These are phyloP conservation scores for Pleurotus eryngii DNA, from an alignment of 768 basidiomycete species.

Conservation along the genomic window DNA sequence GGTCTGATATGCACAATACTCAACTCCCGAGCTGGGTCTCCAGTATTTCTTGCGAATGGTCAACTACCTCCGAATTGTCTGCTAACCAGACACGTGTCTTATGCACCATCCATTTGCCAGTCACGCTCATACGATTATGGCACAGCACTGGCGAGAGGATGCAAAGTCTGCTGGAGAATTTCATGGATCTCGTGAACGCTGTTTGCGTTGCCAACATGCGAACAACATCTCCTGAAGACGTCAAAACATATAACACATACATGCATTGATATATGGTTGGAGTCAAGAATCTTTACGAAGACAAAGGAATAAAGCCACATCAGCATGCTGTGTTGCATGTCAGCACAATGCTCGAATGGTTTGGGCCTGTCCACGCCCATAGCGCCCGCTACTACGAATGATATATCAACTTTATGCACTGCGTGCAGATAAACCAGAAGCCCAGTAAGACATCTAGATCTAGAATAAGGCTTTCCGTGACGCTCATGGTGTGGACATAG, in stretches of 20 bases:
- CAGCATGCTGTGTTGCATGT: constrained; percentile 23
- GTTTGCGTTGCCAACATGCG: constrained; percentile 19
- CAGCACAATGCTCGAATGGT: constrained; percentile 11
- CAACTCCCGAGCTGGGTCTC: constrained; percentile 28
- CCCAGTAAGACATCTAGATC: constrained; percentile 9
- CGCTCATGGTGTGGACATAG: not conserved
- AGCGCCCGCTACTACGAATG: constrained; percentile 25
- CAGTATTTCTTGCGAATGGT: constrained; percentile 24
- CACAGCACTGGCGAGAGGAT: constrained; percentile 10
- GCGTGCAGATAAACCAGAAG: constrained; percentile 18
- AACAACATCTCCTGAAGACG: constrained; percentile 13
- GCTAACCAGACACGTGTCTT: constrained; percentile 26
- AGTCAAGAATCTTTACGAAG: constrained; percentile 12
- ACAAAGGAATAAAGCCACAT: constrained; percentile 13
- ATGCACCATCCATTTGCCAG: constrained; percentile 22
- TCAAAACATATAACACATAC: constrained; percentile 15
- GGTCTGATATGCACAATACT: constrained; percentile 25
- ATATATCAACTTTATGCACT: constrained; percentile 21
- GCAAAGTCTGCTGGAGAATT: constrained; percentile 20
- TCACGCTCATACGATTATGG: constrained; percentile 26
- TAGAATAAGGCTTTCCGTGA: too few species aligned
- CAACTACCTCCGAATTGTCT: constrained; percentile 21
- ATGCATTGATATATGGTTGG: constrained; percentile 16
- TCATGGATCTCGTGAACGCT: constrained; percentile 24
- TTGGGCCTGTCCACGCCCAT: constrained; percentile 24